Conservation (phyloP, 768 basidiomycete genomes). For the Agaricus blazei region DNA sequence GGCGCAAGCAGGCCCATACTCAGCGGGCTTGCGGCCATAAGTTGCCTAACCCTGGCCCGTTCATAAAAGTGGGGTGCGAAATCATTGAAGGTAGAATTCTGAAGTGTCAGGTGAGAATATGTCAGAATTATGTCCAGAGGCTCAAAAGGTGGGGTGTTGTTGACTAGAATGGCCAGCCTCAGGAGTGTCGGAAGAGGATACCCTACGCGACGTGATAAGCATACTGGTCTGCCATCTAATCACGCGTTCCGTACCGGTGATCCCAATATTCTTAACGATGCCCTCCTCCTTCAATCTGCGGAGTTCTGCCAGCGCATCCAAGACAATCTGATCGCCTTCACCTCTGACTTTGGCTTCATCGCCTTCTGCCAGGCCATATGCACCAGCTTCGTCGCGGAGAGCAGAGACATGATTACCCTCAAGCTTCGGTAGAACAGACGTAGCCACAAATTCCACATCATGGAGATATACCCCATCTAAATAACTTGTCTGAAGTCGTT, state of each 20-base stretch:
- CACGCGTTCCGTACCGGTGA: constrained; percentile 51
- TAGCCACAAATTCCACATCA: constrained; percentile 76
- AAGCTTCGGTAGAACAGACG: constrained; percentile 39
- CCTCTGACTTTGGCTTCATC: constrained; percentile 55
- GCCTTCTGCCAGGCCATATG: constrained; percentile 62
- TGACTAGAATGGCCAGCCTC: constrained; percentile 71
- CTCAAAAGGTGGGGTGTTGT: constrained; percentile 57
- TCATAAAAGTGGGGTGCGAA: constrained; percentile 53
- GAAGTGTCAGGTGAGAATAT: constrained; percentile 76
- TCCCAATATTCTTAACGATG: constrained; percentile 66
- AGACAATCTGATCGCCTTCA: constrained; percentile 65
- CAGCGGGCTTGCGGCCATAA: constrained; percentile 77
- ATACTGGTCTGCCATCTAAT: background rate
- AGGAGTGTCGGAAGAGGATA: constrained; percentile 82
- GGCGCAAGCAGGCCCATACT: constrained; percentile 75
- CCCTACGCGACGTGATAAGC: constrained; percentile 34
- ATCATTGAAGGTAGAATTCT: constrained; percentile 55
- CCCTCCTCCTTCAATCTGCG: constrained; percentile 69
- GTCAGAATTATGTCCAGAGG: constrained; percentile 78
- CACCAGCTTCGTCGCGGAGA: constrained; percentile 43
- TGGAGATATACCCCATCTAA: constrained; percentile 81
- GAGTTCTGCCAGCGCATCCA: constrained; percentile 64
- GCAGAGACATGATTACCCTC: constrained; percentile 56
- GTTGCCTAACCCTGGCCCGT: constrained; percentile 62
- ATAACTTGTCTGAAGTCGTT: constrained; percentile 68